A percentile compares a stretch with the other conserved stretches of the same genome.
phyloP scores from a whole-genome alignment of 768 basidiomycete genomes.

The Kwoniella dejecticola region DNA sequence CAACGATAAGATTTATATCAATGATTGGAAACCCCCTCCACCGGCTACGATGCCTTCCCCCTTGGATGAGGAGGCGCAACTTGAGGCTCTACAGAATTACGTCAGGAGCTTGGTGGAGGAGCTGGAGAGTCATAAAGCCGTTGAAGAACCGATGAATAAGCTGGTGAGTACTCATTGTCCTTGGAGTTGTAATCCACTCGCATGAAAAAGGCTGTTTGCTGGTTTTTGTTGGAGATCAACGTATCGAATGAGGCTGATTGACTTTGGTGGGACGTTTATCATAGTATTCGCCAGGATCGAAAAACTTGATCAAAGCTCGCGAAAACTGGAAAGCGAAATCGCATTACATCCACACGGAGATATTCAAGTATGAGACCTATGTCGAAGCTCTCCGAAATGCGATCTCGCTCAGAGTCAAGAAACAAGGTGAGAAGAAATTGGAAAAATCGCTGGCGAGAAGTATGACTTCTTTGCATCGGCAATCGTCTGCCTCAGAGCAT shows the following conservation, averaged over 20 bases:
- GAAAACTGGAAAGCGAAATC: conserved; percentile 93
- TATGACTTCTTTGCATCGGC: conserved; percentile 19
- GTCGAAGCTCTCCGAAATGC: conserved; percentile 83
- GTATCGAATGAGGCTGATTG: too few relatives aligned
- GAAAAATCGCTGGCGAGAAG: conserved; percentile 57
- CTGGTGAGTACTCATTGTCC: conserved; percentile 66
- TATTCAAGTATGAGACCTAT: conserved; percentile 94
- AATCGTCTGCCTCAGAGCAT: background rate
- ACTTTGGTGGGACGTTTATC: background rate
- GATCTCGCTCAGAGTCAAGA: conserved; percentile 81
- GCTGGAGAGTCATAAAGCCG: conserved; percentile 76
- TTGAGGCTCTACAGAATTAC: conserved; percentile 85
- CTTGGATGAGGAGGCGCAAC: conserved; percentile 88
- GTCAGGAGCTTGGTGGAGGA: conserved; percentile 74
- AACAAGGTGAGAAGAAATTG: conserved; percentile 81
- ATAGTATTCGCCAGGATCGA: conserved; percentile 78
- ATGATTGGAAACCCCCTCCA: conserved; percentile 92
- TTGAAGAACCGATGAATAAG: conserved; percentile 76
- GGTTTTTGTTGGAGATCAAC: too few relatives aligned
- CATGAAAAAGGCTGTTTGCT: too few relatives aligned
- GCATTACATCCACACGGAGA: conserved; percentile 83
- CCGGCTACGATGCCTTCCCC: conserved; percentile 78
- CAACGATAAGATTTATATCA: conserved; percentile 71
- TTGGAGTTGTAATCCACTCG: too few relatives aligned
- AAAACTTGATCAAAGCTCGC: conserved; percentile 73